These are phyloP conservation scores for Pythium chondricola DNA, from an alignment of 352 stramenopile genomes.

Conservation along the genomic window DNA sequence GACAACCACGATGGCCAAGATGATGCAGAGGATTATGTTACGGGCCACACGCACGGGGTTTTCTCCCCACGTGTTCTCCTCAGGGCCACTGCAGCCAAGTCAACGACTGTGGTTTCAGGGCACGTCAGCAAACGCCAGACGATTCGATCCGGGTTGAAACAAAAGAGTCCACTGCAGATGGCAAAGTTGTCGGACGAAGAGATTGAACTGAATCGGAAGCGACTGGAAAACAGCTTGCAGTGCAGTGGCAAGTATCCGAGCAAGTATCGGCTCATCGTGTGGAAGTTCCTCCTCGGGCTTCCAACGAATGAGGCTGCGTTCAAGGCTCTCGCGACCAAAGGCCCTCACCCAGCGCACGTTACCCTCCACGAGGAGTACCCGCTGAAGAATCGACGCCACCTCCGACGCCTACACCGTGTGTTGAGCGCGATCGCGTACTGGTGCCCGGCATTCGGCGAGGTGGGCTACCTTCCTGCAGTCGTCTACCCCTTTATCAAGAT, in stretches of 20 bases:
- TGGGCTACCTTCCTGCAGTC: slow-evolving; percentile 70
- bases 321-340: slow-evolving; percentile 61
- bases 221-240: slow-evolving; percentile 54
- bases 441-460: slow-evolving; percentile 87
- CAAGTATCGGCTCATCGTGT: slow-evolving; percentile 81
- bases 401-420: slow-evolving; percentile 71
- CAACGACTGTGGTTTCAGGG: too few species aligned
- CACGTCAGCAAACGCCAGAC: too few species aligned
- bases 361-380: slow-evolving; percentile 74
- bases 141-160: too few species aligned
- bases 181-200: slow-evolving; percentile 19
- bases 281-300: slow-evolving; percentile 76
- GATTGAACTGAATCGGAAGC: slow-evolving; percentile 54
- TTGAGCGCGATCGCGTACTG: slow-evolving; percentile 86
- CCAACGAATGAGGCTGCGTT: slow-evolving; percentile 84
- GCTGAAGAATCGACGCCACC: slow-evolving; percentile 63
- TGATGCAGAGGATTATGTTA: too few species aligned
- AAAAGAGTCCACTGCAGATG: slow-evolving; percentile 13
- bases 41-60: too few species aligned
- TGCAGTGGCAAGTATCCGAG: slow-evolving; percentile 71
- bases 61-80: neutral
- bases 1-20: too few species aligned
- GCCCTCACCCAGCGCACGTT: slow-evolving; percentile 62
- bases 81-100: neutral
- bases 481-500: slow-evolving; percentile 89